Percentiles rank a stretch among this genome's conserved stretches.
Conservation (phyloP, 495 filamentous ascomycete species). For the Penicillium antarcticum region DNA sequence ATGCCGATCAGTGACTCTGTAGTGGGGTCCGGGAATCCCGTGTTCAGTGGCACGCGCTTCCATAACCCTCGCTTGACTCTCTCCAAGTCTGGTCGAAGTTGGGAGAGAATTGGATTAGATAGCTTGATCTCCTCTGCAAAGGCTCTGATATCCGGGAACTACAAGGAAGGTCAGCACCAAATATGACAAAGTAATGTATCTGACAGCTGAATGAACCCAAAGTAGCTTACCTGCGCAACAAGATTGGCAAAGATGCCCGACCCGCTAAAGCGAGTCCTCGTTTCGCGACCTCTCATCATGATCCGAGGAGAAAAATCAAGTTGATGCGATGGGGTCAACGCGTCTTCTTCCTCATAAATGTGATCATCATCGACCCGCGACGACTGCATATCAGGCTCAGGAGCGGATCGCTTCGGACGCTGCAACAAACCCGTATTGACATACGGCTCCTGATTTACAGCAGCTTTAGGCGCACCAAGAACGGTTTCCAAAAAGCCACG, state of each 20-base stretch:
- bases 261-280: slow-evolving; percentile 41
- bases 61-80: slow-evolving; percentile 34
- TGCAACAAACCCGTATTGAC: slow-evolving; percentile 31
- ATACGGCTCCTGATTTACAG: slow-evolving; percentile 37
- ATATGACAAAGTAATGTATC: neutral
- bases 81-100: slow-evolving; percentile 33
- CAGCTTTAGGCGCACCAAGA: slow-evolving; percentile 40
- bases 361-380: slow-evolving; percentile 10
- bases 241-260: slow-evolving; percentile 43
- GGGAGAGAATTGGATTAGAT: slow-evolving; percentile 36
- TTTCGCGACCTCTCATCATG: slow-evolving; percentile 44
- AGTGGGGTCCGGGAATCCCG: slow-evolving; percentile 30
- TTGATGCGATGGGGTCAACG: slow-evolving; percentile 33
- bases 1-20: slow-evolving; percentile 29
- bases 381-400: slow-evolving; percentile 6
- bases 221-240: slow-evolving; percentile 34
- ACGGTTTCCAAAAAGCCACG: slow-evolving; percentile 42
- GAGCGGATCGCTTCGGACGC: slow-evolving; percentile 22
- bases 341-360: slow-evolving; percentile 13
- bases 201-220: neutral
- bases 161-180: neutral
- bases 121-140: slow-evolving; percentile 42
- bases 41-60: slow-evolving; percentile 32
- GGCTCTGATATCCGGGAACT: slow-evolving; percentile 42
- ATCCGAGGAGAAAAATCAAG: slow-evolving; percentile 39